phyloP scores from a whole-genome alignment of 2,329 filamentous ascomycete species.

The Zasmidium citrigriseum region DNA sequence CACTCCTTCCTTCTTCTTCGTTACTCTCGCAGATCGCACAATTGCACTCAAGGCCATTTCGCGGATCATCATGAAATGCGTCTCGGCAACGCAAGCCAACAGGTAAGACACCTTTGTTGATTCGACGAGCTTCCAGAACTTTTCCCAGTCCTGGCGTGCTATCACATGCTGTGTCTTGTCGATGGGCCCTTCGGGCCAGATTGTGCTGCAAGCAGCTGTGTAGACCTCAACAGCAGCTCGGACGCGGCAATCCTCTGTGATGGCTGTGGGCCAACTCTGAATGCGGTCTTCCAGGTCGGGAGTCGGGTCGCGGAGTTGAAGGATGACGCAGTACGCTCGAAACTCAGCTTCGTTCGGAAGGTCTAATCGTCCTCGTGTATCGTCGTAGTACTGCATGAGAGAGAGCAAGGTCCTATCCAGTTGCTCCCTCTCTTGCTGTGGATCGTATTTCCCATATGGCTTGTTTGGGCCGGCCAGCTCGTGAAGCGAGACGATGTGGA shows the following conservation, averaged over 20 bases:
- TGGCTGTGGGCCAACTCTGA: slow-evolving; percentile 54
- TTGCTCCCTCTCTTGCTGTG: slow-evolving; percentile 64
- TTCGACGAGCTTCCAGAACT: slow-evolving; percentile 59
- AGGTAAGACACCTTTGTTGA: slow-evolving; percentile 61
- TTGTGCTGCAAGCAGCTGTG: slow-evolving; percentile 55
- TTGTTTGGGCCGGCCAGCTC: slow-evolving; percentile 55
- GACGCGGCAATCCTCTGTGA: slow-evolving; percentile 55
- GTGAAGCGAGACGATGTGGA: slow-evolving; percentile 64
- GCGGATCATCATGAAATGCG: slow-evolving; percentile 62
- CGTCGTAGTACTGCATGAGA: slow-evolving; percentile 62
- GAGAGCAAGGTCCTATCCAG: slow-evolving; percentile 64
- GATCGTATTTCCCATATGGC: slow-evolving; percentile 53
- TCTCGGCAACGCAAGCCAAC: slow-evolving; percentile 65
- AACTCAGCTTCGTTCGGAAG: slow-evolving; percentile 66
- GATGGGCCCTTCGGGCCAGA: slow-evolving; percentile 54
- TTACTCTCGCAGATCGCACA: slow-evolving; percentile 17
- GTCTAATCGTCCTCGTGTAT: slow-evolving; percentile 50
- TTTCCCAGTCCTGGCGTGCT: slow-evolving; percentile 59
- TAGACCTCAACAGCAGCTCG: slow-evolving; percentile 59
- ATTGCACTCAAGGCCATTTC: slow-evolving; percentile 54
- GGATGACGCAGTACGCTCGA: slow-evolving; percentile 62
- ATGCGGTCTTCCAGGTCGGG: slow-evolving; percentile 60
- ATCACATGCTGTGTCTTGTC: slow-evolving; percentile 44
- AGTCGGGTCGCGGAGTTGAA: slow-evolving; percentile 51
- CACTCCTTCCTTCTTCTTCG: slow-evolving; percentile 5